phyloP scores from a whole-genome alignment of 192 early-diverging fungal genomes.

The Coemansia sp. region DNA sequence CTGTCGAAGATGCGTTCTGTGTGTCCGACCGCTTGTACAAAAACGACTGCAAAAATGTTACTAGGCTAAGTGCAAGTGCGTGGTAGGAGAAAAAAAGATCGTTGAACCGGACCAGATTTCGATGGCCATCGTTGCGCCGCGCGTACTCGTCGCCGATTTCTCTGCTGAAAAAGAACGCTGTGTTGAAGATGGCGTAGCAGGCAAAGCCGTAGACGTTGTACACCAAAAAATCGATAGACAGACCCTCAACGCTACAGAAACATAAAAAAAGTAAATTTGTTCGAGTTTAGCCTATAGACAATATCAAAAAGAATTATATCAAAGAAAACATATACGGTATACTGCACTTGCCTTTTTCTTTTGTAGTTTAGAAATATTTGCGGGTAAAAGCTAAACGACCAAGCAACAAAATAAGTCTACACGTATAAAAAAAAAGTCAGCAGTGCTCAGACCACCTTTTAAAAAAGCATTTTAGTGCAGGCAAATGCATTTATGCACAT shows the following conservation, averaged over 20 bases:
- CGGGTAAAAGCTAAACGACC: slow-evolving; percentile 89
- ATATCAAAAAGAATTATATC: too few species aligned
- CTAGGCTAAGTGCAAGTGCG: slow-evolving; percentile 64
- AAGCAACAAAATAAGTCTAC: slow-evolving; percentile 78
- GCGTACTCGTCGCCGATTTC: slow-evolving; percentile 71
- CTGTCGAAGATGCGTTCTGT: slow-evolving; percentile 21
- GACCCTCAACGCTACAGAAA: slow-evolving; percentile 63
- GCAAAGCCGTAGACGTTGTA: slow-evolving; percentile 86
- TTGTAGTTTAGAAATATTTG: slow-evolving; percentile 76
- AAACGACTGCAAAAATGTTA: slow-evolving; percentile 66
- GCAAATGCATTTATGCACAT: background rate
- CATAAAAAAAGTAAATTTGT: slow-evolving; percentile 2
- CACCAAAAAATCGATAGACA: slow-evolving; percentile 88
- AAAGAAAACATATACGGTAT: too few species aligned
- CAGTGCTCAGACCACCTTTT: background rate
- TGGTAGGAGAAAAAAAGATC: slow-evolving; percentile 90
- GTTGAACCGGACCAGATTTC: slow-evolving; percentile 72
- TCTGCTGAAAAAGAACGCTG: slow-evolving; percentile 69
- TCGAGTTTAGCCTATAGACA: too few species aligned
- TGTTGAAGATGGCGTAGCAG: slow-evolving; percentile 81
- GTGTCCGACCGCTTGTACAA: slow-evolving; percentile 55
- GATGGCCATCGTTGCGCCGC: slow-evolving; percentile 63
- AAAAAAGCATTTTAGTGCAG: slow-evolving; percentile 2
- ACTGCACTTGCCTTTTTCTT: slow-evolving; percentile 54
- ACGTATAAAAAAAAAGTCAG: slow-evolving; percentile 10